These are phyloP conservation scores for Chiua sp. DNA, from an alignment of 1,284 basidiomycete genomes.

Conservation along the genomic window DNA sequence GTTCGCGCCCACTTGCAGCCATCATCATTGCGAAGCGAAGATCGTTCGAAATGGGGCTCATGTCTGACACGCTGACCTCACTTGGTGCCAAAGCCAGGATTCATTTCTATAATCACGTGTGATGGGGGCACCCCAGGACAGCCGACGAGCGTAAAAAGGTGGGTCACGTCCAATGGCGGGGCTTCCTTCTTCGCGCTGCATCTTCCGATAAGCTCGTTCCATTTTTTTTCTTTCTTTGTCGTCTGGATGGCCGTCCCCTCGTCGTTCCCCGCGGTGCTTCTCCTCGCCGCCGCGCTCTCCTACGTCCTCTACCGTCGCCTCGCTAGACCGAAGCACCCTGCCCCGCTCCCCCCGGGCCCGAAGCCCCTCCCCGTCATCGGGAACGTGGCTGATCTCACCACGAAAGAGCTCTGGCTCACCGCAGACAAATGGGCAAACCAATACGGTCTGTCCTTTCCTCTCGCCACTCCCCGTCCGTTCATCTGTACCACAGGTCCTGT, in stretches of 20 bases:
- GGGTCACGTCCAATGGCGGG: conserved; percentile 3
- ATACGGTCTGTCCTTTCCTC: conserved; percentile 46
- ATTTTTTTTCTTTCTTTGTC: neutral
- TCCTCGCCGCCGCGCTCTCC: conserved; percentile 17
- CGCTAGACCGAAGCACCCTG: conserved; percentile 15
- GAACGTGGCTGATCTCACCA: conserved; percentile 61
- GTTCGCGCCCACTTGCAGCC: neutral
- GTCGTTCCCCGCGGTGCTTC: conserved; percentile 25
- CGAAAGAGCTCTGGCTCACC: conserved; percentile 61
- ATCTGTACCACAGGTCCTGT: conserved; percentile 55
- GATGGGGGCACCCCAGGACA: neutral
- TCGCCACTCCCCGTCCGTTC: neutral
- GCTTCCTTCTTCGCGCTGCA: conserved; percentile 30
- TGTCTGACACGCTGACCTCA: neutral
- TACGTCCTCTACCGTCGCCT: conserved; percentile 25
- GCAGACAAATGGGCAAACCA: conserved; percentile 54
- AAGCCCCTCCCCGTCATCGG: conserved; percentile 67
- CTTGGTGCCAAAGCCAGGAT: neutral
- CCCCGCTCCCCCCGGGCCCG: conserved; percentile 64
- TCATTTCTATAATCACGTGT: conserved; percentile 13
- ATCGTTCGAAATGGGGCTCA: neutral
- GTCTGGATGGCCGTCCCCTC: conserved; percentile 17
- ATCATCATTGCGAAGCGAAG: neutral
- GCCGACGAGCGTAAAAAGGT: conserved; percentile 16
- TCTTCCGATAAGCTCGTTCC: conserved; percentile 16